Evolutionary conservation across 2,329 filamentous ascomycete species (phyloP).

Genomic region (Alternaria sp.): DNA sequence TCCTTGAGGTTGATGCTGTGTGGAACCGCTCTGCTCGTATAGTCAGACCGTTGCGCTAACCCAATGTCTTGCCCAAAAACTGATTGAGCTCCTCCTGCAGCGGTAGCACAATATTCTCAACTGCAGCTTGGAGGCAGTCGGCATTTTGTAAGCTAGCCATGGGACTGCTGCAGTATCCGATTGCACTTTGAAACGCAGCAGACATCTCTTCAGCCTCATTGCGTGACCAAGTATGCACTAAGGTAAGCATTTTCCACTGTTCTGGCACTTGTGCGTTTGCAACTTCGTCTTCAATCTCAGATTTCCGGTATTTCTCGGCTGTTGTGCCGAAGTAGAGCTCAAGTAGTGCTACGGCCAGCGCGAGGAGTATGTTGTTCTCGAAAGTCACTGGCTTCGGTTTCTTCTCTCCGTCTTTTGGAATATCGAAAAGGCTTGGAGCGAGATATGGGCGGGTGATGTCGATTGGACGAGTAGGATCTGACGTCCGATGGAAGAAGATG

Average conservation of each 20-base stretch:
- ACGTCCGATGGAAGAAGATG: constrained; percentile 41
- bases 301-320: constrained; percentile 38
- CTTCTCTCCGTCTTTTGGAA: constrained; percentile 7
- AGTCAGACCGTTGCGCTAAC: constrained; percentile 4
- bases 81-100: constrained; percentile 47
- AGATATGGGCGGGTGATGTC: constrained; percentile 46
- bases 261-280: constrained; percentile 17
- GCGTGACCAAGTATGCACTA: constrained; percentile 45
- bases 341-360: constrained; percentile 42
- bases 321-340: constrained; percentile 48
- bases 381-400: constrained; percentile 21
- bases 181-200: constrained; percentile 43
- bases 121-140: constrained; percentile 45
- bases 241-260: constrained; percentile 36
- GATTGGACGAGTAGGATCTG: constrained; percentile 22
- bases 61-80: constrained; percentile 40
- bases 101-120: constrained; percentile 46
- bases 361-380: constrained; percentile 45
- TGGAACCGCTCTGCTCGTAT: neutral
- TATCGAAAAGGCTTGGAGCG: constrained; percentile 17
- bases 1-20: neutral
- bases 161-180: constrained; percentile 45
- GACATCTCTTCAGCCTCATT: constrained; percentile 45
- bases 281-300: constrained; percentile 23
- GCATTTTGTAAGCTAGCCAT: constrained; percentile 42